These are phyloP conservation scores for Penicillium bialowiezense DNA, from an alignment of 495 filamentous ascomycete genomes.

Conservation along the genomic window DNA sequence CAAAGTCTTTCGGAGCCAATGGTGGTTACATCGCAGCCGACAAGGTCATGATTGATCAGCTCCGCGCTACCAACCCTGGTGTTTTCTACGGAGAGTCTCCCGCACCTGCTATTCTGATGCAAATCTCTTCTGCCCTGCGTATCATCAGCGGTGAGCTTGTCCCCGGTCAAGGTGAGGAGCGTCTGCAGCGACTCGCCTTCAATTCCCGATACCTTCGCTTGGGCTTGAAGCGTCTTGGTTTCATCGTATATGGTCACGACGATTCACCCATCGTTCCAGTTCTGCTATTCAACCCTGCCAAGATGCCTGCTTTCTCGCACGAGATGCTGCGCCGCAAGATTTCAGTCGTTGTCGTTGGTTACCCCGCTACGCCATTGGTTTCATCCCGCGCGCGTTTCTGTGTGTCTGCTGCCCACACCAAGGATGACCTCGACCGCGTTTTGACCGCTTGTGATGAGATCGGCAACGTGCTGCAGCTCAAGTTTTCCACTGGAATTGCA, in stretches of 20 bases:
- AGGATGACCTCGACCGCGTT: conserved; percentile 92
- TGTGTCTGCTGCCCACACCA: conserved; percentile 93
- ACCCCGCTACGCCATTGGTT: conserved; percentile 94
- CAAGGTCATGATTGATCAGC: conserved; percentile 87
- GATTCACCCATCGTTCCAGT: conserved; percentile 96
- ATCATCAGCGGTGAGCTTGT: conserved; percentile 85
- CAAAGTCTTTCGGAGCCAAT: conserved; percentile 97
- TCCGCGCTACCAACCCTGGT: conserved; percentile 80
- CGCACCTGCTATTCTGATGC: conserved; percentile 78
- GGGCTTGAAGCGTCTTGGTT: conserved; percentile 92
- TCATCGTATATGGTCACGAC: conserved; percentile 95
- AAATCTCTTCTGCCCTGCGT: conserved; percentile 79
- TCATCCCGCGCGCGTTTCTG: conserved; percentile 94
- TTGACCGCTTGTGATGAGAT: conserved; percentile 89
- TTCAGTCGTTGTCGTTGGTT: conserved; percentile 96
- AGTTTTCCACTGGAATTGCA: conserved; percentile 91
- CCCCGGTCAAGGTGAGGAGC: conserved; percentile 92
- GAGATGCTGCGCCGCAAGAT: conserved; percentile 98
- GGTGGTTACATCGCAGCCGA: conserved; percentile 93
- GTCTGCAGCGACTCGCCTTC: conserved; percentile 93
- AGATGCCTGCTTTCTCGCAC: conserved; percentile 96
- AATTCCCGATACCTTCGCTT: conserved; percentile 97
- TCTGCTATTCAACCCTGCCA: conserved; percentile 91
- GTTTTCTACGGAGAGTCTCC: conserved; percentile 87
- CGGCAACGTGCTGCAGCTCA: conserved; percentile 87